Base-by-base conservation (phyloP, 1,284 basidiomycete genomes). In the Cronartium quercuum region DNA sequence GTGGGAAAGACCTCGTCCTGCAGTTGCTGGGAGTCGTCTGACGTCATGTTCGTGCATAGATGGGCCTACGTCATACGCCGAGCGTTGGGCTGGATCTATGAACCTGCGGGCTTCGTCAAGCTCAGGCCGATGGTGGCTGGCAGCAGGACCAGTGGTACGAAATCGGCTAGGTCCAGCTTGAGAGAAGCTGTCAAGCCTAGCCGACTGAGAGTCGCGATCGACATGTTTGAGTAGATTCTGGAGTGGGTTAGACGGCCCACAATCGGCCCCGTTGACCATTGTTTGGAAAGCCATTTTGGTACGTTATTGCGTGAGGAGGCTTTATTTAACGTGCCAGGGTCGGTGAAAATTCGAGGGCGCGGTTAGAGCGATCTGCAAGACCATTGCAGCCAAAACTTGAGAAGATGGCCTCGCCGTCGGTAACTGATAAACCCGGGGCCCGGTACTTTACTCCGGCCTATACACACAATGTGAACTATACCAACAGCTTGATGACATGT, bases 231-330 rank as follows among this genome's bases (percentile, higher is more conserved):
- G 21, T 24, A 74, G 29, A 62, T 66, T 74, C 51, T 74, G 47
- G 15, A 74, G 64, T 41, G 71, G 71, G 35, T 74, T 74, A 0
- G 71, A 74, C 35, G 71, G 71, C 35, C 71, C 71, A 61, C 71
- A 74, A 24, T 74, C 63, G 2, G 62, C 2, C 44, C 63, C 71
- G 42, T 66, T 74, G 35, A 74, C 37, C 40, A 74, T 55, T 34
- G 71, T 57, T 66, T 61, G 71, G 38, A 74, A 74, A 42, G 71
- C 35, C 71, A 74, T 74, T 15, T n/a, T n/a, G n/a, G n/a, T n/a
- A n/a, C n/a, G n/a, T n/a, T n/a, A n/a, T n/a, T n/a, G n/a, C n/a
- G n/a, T n/a, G n/a, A n/a, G n/a, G n/a, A n/a, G n/a, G n/a, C n/a
- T n/a, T n/a, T n/a, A n/a, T n/a, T n/a, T n/a, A n/a, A n/a, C n/a